Base-by-base conservation (phyloP, 1,284 basidiomycete genomes). In the Termitomyces sp. region DNA sequence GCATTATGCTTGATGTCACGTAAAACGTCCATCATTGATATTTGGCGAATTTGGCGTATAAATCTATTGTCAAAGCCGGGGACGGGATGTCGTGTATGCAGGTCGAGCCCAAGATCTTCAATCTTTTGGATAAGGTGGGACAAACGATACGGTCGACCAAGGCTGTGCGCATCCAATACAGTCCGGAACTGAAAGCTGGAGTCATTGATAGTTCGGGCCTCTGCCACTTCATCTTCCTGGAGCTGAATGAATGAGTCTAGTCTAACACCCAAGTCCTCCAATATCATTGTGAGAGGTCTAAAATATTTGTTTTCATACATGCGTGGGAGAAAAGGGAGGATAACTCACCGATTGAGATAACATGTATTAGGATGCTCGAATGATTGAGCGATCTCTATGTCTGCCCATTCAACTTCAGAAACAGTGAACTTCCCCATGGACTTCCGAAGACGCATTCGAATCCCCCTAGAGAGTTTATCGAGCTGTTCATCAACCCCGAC, bases 391-490 rank as follows among this genome's bases (percentile, higher is more conserved):
- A 91, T 89, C 63, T 91, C 88, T 52, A 92, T 84, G 9, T 74
- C 72, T 4, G 79, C 80, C 14, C 70, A 68, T 21, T 77, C 76
- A 10, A 75, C 72, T 19, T 74, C 64, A 8, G 70, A 74, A 2
- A 75, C 76, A 1, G 77, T 69, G 59, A 91, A 93, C 60, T 93
- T 93, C 47, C 75, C 75, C 88, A 91, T 91, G 0, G 84, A 88
- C 1, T 74, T 71, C 16, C 89, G 74, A 10, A 91, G 59, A 21
- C 79, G 72, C 78, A 92, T 83, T 5, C 71, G 70, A 44, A 82
- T 75, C 0, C 69, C 70, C 31, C 63, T 57, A 6, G 59, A 52
- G 33, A 62, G 55, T 35, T 68, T 65, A 50, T 73, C 69, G 30
- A 90, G 71, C 37, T 71, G 65, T 33, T 71, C 64, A 60, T 91